Percentiles rank a stretch among this genome's conserved stretches.
Conservation (phyloP, 2,329 filamentous ascomycete genomes). For the Arthrobotrys iridis region DNA sequence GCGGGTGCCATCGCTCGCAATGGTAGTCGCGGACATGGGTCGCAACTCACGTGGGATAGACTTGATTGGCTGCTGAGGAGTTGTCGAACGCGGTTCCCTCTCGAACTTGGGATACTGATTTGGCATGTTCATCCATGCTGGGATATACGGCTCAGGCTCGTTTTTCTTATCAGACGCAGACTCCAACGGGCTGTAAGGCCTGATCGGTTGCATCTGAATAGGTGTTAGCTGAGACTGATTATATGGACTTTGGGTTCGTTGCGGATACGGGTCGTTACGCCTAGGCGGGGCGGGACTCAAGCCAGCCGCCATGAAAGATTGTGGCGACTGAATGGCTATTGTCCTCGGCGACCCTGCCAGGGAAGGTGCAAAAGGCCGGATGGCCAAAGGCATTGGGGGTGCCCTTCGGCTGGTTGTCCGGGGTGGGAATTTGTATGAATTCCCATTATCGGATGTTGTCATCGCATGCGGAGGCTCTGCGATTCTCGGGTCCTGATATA, state of each 20-base stretch:
- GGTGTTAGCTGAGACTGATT: background rate
- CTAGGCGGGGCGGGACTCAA: conserved; percentile 2
- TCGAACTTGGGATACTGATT: background rate
- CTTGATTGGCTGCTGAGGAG: background rate
- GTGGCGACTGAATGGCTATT: background rate
- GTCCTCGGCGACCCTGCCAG: background rate
- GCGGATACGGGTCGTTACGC: background rate
- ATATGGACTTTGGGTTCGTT: background rate
- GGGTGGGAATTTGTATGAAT: conserved; percentile 15
- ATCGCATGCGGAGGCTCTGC: conserved; percentile 1
- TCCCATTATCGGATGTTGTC: background rate
- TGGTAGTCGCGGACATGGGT: conserved; percentile 43
- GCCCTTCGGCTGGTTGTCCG: conserved; percentile 8
- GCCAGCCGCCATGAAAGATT: conserved; percentile 1
- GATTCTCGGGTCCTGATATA: conserved; percentile 14
- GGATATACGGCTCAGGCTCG: conserved; percentile 5
- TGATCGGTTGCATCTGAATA: conserved; percentile 6
- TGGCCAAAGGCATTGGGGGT: conserved; percentile 2
- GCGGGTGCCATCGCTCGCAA: conserved; percentile 26
- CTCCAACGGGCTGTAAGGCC: conserved; percentile 8
- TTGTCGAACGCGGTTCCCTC: background rate
- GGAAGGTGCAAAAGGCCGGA: background rate
- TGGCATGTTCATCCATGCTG: conserved; percentile 12
- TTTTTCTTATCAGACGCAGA: background rate
- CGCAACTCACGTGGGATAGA: conserved; percentile 16